Evolutionary conservation across 2,329 filamentous ascomycete genomes (phyloP), one percentile per base, ranked within the genome.

Genomic region (Trichoderma atrobrunneum): DNA sequence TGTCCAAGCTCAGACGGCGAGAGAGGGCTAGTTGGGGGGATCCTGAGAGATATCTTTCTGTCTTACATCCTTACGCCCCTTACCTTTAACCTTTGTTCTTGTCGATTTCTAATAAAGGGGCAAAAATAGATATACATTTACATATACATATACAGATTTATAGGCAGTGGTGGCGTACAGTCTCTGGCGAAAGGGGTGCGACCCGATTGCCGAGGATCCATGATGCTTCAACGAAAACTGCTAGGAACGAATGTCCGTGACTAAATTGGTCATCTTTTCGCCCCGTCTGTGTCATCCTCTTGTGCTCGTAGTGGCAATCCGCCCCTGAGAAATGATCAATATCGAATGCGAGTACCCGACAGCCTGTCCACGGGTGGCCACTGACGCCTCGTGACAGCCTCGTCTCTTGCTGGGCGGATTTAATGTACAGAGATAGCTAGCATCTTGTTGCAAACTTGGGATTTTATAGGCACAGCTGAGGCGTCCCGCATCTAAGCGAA

Each of bases 1-100:
- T 5, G 77, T 82, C 3, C 76, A 78, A 26, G 73, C 60, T 18
- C 59, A 61, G 21, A 39, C 21, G 8, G 57, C 36, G 21, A 32
- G 66, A 34, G 66, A 70, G 36, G 39, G 21, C 26, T 68, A 48
- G 26, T 6, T 14, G 21, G 30, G 64, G 36, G 51, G 18, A n/a
- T 28, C 62, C 6, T 7, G 21, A n/a, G 48, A 66, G 54, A 26
- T 8, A n/a, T 26, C 12, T 36, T 32, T 10, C 32, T 34, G 24
- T 24, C 21, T 11, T 60, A 11, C 30, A 14, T 24, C 21, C 14
- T 39, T 43, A 43, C 39, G 39, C 39, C 7, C 16, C 16, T 43
- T 14, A 14, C 12, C 12, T 34, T 34, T 5, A 5, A 39, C 7
- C 16, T 43, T n/a, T 43, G 16, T 10, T 16, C 21, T 62, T 36